Conservation (phyloP, 2,329 filamentous ascomycete genomes). For the Dothidotthia symphoricarpi region DNA sequence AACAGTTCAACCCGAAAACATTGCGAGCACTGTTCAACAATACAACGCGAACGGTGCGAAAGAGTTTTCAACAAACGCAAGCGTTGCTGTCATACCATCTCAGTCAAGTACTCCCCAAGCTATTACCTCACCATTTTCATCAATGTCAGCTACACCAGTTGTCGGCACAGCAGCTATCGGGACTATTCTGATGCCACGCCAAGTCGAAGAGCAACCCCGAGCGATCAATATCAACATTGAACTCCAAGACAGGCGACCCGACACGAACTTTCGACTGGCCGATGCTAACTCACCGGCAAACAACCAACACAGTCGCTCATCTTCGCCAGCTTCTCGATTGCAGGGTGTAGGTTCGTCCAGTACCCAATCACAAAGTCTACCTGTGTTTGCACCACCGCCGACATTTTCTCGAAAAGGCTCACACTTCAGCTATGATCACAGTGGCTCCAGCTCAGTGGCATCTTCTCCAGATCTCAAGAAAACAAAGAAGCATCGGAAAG, state of each 20-base stretch:
- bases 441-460: conserved; percentile 26
- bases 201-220: conserved; percentile 23
- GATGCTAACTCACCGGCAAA: conserved; percentile 17
- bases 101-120: conserved; percentile 2
- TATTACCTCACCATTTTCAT: conserved; percentile 27
- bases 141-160: conserved; percentile 35
- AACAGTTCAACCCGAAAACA: conserved; percentile 2
- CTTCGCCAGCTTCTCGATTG: conserved; percentile 16
- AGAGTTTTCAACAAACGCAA: conserved; percentile 1
- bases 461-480: conserved; percentile 25
- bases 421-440: conserved; percentile 27
- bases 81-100: not conserved
- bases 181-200: conserved; percentile 34
- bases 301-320: conserved; percentile 16
- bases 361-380: conserved; percentile 18
- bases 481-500: conserved; percentile 34
- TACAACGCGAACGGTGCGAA: not conserved
- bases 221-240: conserved; percentile 36
- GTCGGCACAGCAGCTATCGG: conserved; percentile 34
- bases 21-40: not conserved
- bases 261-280: conserved; percentile 12
- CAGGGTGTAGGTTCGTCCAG: conserved; percentile 8
- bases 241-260: conserved; percentile 27
- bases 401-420: conserved; percentile 24
- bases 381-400: conserved; percentile 36